Percentiles rank a stretch among this genome's conserved stretches.
phyloP scores from a whole-genome alignment of 106 monocot genomes.

The Acorus calamus region DNA sequence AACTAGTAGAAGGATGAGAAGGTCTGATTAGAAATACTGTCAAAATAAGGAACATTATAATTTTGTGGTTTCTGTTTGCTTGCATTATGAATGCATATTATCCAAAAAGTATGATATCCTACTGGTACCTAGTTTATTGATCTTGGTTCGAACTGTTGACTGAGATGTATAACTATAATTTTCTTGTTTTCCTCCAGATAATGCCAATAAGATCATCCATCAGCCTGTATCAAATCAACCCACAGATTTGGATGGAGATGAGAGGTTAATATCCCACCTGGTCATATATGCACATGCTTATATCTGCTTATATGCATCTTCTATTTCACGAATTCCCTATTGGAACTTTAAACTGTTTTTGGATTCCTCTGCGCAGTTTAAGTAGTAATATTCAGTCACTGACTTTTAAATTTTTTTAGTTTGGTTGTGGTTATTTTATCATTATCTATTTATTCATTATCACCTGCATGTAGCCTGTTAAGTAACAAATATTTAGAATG shows the following conservation, averaged over 20 bases:
- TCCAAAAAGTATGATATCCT: too few relatives aligned
- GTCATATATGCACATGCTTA: background rate
- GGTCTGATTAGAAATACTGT: too few relatives aligned
- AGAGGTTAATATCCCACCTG: constrained; percentile 30
- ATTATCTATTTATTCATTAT: too few relatives aligned
- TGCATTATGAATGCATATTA: too few relatives aligned
- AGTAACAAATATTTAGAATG: background rate
- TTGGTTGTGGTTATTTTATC: too few relatives aligned
- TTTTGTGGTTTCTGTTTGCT: too few relatives aligned
- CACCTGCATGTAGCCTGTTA: background rate
- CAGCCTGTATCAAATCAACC: constrained; percentile 13
- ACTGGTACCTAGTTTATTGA: background rate
- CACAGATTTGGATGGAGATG: constrained; percentile 10
- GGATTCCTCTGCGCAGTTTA: too few relatives aligned
- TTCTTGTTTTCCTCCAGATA: constrained; percentile 33
- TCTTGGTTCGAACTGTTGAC: background rate
- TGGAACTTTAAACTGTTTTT: background rate
- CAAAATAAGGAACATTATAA: too few relatives aligned
- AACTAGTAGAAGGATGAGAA: too few relatives aligned
- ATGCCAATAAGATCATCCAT: constrained; percentile 39
- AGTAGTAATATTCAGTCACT: too few relatives aligned
- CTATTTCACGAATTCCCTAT: background rate
- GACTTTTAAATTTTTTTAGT: too few relatives aligned
- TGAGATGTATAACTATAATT: background rate
- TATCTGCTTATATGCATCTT: background rate